Base-by-base conservation (phyloP, 495 filamentous ascomycete species). In the Talaromyces adpressus region DNA sequence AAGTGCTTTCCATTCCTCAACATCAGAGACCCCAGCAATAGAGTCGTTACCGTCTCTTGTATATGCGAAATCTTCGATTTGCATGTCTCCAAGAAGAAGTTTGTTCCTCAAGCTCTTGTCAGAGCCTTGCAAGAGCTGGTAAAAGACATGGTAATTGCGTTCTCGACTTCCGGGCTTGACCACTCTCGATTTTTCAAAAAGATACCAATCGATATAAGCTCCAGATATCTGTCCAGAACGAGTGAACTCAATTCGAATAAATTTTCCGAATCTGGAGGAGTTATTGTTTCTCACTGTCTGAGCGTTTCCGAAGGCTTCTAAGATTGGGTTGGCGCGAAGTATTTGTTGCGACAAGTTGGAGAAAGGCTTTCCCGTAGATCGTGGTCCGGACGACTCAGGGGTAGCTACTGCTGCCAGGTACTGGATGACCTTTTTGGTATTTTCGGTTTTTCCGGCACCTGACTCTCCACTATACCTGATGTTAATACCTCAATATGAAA, bases 381-480 rank as follows among this genome's bases (percentile, higher is more conserved):
- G 86, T 56, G 77, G 83, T 70, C 85, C 86, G 4, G 88, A 83
- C 4, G 87, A 88, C 60, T 95, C 91, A 1, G 91, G 87, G 23
- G 89, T 88, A 4, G 95, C 95, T 41, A 98, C 93, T 14, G 93
- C 93, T 22, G 95, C 95, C 54, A 99, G 84, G 73, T 97, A 99
- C 66, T 99, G 95, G 61, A 99, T 99, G 57, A 99, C 95, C 75
- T 99, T 99, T 71, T 99, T 99, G 2, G 95, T 99, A 67, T 99
- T 99, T 72, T 99, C 95, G 0, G 95, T 99, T 76, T 99, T 99
- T 65, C 95, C 95, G 29, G 95, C 95, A 66, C 95, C 95, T 22
- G 95, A 99, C 76, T 99, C 95, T 72, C 95, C 95, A 32, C 83
- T 86, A 59, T 53, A 34, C 3, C 18, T 5, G n/a, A 29, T 53